phyloP scores from a whole-genome alignment of 345 rosid species.

The Sisymbrium irio region DNA sequence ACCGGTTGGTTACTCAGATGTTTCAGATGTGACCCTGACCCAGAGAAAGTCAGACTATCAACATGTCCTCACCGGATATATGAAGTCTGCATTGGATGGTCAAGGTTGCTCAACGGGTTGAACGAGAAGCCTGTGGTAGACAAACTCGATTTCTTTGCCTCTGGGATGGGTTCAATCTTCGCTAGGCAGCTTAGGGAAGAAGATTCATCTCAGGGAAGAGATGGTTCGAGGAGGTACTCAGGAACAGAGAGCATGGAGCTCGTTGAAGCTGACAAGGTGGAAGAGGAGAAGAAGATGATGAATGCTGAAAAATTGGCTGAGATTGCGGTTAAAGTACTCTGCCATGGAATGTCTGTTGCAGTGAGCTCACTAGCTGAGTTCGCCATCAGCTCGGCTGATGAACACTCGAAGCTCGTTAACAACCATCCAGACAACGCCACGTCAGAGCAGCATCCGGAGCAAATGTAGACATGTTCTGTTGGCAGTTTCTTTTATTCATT shows the following conservation, averaged over 20 bases:
- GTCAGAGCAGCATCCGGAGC: slow-evolving; percentile 10
- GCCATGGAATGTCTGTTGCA: slow-evolving; percentile 94
- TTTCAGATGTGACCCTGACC: slow-evolving; percentile 58
- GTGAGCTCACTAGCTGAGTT: slow-evolving; percentile 71
- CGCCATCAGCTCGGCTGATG: slow-evolving; percentile 57
- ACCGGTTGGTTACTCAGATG: slow-evolving; percentile 89
- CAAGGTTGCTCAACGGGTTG: slow-evolving; percentile 59
- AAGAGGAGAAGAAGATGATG: slow-evolving; percentile 49
- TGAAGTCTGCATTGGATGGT: slow-evolving; percentile 81
- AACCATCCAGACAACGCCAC: slow-evolving; percentile 47
- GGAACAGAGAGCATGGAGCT: slow-evolving; percentile 50
- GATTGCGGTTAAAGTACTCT: slow-evolving; percentile 67
- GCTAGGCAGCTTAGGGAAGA: slow-evolving; percentile 67
- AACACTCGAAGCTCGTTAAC: slow-evolving; percentile 53
- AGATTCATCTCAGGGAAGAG: slow-evolving; percentile 39
- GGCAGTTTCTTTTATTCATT: neutral
- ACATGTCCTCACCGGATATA: slow-evolving; percentile 60
- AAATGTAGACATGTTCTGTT: neutral
- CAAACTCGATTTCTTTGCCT: slow-evolving; percentile 78
- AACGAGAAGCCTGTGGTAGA: slow-evolving; percentile 70
- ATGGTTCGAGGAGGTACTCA: slow-evolving; percentile 51
- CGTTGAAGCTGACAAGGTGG: slow-evolving; percentile 53
- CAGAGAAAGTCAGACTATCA: slow-evolving; percentile 54
- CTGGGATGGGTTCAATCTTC: slow-evolving; percentile 81
- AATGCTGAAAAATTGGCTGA: slow-evolving; percentile 73